phyloP scores from a whole-genome alignment of 2,329 filamentous ascomycete species.

The Capronia coronata region DNA sequence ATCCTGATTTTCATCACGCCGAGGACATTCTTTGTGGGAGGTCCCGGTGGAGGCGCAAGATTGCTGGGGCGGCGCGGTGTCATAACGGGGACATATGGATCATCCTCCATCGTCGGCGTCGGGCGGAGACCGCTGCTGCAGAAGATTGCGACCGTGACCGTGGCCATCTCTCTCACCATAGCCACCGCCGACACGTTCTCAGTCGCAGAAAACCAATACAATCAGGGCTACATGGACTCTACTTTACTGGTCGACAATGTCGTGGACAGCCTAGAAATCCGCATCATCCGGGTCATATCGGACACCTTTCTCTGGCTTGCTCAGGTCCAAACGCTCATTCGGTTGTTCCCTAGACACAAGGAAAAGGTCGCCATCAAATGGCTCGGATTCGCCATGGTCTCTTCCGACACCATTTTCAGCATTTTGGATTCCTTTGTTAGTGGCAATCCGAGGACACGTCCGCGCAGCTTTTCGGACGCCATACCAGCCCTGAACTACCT shows the following conservation, averaged over 20 bases:
- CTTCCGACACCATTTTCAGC: constrained; percentile 83
- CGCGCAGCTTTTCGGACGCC: constrained; percentile 75
- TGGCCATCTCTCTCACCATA: constrained; percentile 79
- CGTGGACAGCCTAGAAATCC: constrained; percentile 75
- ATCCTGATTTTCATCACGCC: constrained; percentile 92
- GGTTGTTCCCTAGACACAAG: constrained; percentile 89
- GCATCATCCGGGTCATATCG: constrained; percentile 84
- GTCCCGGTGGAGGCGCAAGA: constrained; percentile 58
- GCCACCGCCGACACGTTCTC: constrained; percentile 86
- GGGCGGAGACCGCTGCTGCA: constrained; percentile 92
- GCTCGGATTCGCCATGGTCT: constrained; percentile 90
- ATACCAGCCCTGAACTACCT: constrained; percentile 87
- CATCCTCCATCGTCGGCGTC: constrained; percentile 66
- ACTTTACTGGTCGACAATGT: constrained; percentile 68
- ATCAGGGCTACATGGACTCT: constrained; percentile 72
- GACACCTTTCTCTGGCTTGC: constrained; percentile 96
- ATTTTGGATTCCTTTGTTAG: constrained; percentile 79
- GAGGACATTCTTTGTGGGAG: constrained; percentile 84
- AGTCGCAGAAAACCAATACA: constrained; percentile 76
- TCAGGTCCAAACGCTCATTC: constrained; percentile 92
- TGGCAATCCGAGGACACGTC: constrained; percentile 52
- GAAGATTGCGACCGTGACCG: constrained; percentile 59
- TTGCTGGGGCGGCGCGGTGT: constrained; percentile 73
- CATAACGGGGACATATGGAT: constrained; percentile 52
- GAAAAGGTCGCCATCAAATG: constrained; percentile 99